Conservation (phyloP, 2,329 filamentous ascomycete genomes). For the Samsoniella hepiali region DNA sequence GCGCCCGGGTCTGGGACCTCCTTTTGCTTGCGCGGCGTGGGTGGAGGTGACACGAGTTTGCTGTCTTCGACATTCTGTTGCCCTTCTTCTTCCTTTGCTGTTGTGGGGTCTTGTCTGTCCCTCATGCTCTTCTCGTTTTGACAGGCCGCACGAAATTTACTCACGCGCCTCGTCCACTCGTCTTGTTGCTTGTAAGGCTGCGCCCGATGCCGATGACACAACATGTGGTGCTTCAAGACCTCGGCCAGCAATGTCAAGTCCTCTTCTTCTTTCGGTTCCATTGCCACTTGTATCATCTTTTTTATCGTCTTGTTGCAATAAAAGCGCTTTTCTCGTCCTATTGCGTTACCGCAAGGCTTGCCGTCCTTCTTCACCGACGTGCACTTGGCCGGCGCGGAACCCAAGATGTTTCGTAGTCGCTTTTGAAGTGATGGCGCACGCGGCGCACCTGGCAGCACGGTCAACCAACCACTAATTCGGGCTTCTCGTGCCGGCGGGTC, state of each 20-base stretch:
- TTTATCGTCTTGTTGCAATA: background rate
- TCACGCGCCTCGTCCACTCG: background rate
- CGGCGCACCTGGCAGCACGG: background rate
- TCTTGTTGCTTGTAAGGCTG: background rate
- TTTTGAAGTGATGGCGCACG: background rate
- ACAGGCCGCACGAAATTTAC: background rate
- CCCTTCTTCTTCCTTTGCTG: background rate
- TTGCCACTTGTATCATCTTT: slow-evolving; percentile 1
- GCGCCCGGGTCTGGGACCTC: too few species aligned
- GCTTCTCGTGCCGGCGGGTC: background rate
- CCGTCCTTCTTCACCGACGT: background rate
- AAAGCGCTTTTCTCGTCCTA: background rate
- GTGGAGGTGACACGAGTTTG: background rate
- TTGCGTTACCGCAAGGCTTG: background rate
- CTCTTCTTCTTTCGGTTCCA: background rate
- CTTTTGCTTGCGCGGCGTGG: background rate
- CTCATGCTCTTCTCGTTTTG: background rate
- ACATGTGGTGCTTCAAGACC: background rate
- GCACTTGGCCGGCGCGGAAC: background rate
- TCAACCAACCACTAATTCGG: background rate
- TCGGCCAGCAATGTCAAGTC: background rate
- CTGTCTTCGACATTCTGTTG: background rate
- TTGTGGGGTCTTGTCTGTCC: background rate
- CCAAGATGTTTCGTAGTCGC: background rate
- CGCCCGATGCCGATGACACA: background rate